Evolutionary conservation across 1,139 yeast species (phyloP), one percentile per base, ranked within the genome.

Genomic region (Debaryomyces singareniensis): DNA sequence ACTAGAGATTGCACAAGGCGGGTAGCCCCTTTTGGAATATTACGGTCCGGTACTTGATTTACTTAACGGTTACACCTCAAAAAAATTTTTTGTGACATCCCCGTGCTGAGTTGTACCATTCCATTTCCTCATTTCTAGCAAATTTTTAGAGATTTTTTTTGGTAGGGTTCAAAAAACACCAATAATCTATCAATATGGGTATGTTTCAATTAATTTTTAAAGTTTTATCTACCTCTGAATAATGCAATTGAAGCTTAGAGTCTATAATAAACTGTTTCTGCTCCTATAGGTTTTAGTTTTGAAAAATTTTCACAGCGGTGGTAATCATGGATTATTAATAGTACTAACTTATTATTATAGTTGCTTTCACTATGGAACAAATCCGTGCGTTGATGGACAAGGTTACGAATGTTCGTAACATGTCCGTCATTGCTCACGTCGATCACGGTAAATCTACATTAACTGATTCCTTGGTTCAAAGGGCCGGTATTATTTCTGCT

Each of bases 351-450:
- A 11, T 13, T n/a, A n/a, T n/a, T 21, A 5, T 55, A 75, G 83
- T 77, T 70, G 78, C 79, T 65, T 76, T 76, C 74, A 76, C 82
- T 63, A 75, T 76, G 67, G 83, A 82, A 72, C 96, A 89, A 76
- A 89, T 89, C 84, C 94, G 97, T 77, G 89, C 73, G 59, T 81
- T 89, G 73, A 89, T 89, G 97, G 97, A 91, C 94, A 84, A 81
- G 75, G 96, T 87, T 77, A 82, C 96, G 71, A 89, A 91, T 67
- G 96, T 91, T 64, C 96, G 98, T 79, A 91, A 91, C 94, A 91
- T 91, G 95, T 91, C 97, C 71, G 98, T 91, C 72, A 91, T 91
- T 81, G 98, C 98, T 65, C 98, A 91, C 84, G 97, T 91, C 83
- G 98, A 91, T 80, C 98, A 91, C 80, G 98, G 98, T 76, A 91